Percentiles rank a stretch among this genome's conserved stretches.
phyloP scores from a whole-genome alignment of 2,329 filamentous ascomycete species.

The Ascochyta lentis region DNA sequence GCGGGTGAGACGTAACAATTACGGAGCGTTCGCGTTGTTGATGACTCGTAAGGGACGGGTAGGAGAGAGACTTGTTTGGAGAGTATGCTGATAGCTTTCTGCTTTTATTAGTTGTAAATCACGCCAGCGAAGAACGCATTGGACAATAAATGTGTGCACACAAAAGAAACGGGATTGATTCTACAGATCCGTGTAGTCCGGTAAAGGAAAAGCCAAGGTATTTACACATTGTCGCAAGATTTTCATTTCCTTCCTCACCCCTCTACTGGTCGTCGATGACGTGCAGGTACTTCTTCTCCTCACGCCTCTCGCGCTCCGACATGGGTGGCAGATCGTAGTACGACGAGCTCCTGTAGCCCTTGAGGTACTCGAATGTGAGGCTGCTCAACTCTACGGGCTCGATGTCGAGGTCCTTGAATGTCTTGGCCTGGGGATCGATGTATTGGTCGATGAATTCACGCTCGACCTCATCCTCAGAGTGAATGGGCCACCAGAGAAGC shows the following conservation, averaged over 20 bases:
- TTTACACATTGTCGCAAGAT: slow-evolving; percentile 34
- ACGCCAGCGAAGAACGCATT: too few relatives aligned
- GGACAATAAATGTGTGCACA: background rate
- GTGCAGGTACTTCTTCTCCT: slow-evolving; percentile 97
- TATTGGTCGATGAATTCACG: slow-evolving; percentile 90
- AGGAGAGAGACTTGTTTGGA: too few relatives aligned
- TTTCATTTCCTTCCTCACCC: slow-evolving; percentile 8
- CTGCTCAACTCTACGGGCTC: slow-evolving; percentile 85
- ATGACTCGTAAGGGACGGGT: too few relatives aligned
- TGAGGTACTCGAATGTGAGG: slow-evolving; percentile 92
- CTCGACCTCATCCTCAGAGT: slow-evolving; percentile 85
- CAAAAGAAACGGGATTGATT: slow-evolving; percentile 33
- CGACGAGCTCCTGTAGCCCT: slow-evolving; percentile 86
- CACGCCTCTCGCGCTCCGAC: slow-evolving; percentile 90
- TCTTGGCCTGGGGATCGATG: slow-evolving; percentile 91
- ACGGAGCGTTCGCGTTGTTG: too few relatives aligned
- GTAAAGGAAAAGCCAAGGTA: slow-evolving; percentile 30
- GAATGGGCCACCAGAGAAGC: slow-evolving; percentile 85
- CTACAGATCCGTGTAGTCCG: slow-evolving; percentile 30
- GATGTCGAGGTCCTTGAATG: slow-evolving; percentile 91
- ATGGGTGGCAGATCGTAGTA: slow-evolving; percentile 94
- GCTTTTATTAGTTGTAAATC: too few relatives aligned
- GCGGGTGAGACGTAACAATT: too few relatives aligned
- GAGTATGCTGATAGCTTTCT: too few relatives aligned
- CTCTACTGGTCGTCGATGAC: slow-evolving; percentile 61